These are phyloP conservation scores for Dendrostoma leiphaemia DNA, from an alignment of 2,329 filamentous ascomycete species.

Conservation along the genomic window DNA sequence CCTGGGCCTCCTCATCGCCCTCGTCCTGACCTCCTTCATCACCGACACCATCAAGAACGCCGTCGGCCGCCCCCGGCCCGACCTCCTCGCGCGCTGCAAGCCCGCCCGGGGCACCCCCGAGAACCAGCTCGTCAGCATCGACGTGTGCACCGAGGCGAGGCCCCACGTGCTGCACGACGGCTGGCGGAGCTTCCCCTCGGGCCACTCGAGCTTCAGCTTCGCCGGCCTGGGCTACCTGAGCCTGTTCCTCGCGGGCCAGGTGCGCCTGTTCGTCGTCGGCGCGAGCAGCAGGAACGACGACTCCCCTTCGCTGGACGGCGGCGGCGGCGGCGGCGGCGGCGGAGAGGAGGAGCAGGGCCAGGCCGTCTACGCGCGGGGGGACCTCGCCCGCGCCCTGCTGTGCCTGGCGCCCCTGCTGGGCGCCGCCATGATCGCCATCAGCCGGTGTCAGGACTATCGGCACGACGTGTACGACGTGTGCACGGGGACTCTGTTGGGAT, in stretches of 20 bases:
- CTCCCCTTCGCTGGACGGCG: too few relatives aligned
- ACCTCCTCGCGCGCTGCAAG: constrained; percentile 72
- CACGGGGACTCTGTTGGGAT: constrained; percentile 59
- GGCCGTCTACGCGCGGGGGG: constrained; percentile 30
- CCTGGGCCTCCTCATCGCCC: constrained; percentile 73
- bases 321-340: not conserved
- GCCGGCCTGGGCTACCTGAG: constrained; percentile 73
- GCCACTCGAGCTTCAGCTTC: constrained; percentile 78
- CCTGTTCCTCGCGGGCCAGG: constrained; percentile 67
- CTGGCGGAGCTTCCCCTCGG: constrained; percentile 80
- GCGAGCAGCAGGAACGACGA: constrained; percentile 25
- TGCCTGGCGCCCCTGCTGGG: constrained; percentile 59
- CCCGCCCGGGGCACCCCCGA: constrained; percentile 52
- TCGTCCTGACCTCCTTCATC: constrained; percentile 76
- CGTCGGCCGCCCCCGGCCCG: constrained; percentile 69
- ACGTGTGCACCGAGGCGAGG: constrained; percentile 70
- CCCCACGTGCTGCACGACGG: constrained; percentile 74
- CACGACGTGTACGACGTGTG: constrained; percentile 71
- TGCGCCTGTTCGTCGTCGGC: constrained; percentile 52
- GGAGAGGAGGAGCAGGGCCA: constrained; percentile 20
- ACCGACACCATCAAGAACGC: constrained; percentile 92
- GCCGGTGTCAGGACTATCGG: constrained; percentile 67
- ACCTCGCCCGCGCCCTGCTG: constrained; percentile 55
- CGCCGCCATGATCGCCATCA: constrained; percentile 67
- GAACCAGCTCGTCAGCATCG: constrained; percentile 57